These are phyloP conservation scores for Pisolithus marmoratus DNA, from an alignment of 768 basidiomycete genomes.

Conservation along the genomic window DNA sequence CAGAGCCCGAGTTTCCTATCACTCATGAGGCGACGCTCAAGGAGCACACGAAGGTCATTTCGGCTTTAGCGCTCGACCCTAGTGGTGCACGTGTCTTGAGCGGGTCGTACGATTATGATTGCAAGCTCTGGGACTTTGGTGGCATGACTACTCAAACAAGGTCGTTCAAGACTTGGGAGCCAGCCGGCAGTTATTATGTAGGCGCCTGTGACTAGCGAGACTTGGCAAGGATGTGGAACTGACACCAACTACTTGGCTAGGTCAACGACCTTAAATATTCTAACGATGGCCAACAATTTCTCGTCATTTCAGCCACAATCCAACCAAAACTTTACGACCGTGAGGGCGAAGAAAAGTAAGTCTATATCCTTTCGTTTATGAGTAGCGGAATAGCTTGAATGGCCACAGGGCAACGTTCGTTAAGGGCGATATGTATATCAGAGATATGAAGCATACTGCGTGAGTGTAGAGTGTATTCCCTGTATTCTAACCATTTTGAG, in stretches of 20 bases:
- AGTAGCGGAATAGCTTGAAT: slow-evolving; percentile 41
- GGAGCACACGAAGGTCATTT: slow-evolving; percentile 94
- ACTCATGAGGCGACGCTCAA: slow-evolving; percentile 90
- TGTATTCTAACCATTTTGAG: slow-evolving; percentile 7
- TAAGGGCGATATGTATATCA: slow-evolving; percentile 97
- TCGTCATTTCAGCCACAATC: slow-evolving; percentile 82
- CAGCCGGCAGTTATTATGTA: slow-evolving; percentile 89
- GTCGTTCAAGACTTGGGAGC: slow-evolving; percentile 97
- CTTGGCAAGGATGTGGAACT: neutral
- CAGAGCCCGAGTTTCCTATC: slow-evolving; percentile 62
- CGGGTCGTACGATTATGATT: slow-evolving; percentile 96
- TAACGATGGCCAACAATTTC: slow-evolving; percentile 76
- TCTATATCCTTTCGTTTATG: slow-evolving; percentile 16
- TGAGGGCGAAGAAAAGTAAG: slow-evolving; percentile 90
- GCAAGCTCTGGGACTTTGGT: slow-evolving; percentile 98
- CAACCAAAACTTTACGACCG: slow-evolving; percentile 88
- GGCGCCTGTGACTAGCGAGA: slow-evolving; percentile 9
- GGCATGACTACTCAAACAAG: slow-evolving; percentile 89
- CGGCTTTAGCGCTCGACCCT: slow-evolving; percentile 87
- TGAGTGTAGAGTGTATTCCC: slow-evolving; percentile 44
- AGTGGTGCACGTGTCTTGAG: slow-evolving; percentile 88
- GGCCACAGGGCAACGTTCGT: slow-evolving; percentile 66
- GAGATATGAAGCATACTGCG: slow-evolving; percentile 99
- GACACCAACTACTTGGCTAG: slow-evolving; percentile 34
- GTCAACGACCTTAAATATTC: slow-evolving; percentile 90